phyloP scores from a whole-genome alignment of 176 grass and related monocot genomes.

The Thinopyrum elongatum region DNA sequence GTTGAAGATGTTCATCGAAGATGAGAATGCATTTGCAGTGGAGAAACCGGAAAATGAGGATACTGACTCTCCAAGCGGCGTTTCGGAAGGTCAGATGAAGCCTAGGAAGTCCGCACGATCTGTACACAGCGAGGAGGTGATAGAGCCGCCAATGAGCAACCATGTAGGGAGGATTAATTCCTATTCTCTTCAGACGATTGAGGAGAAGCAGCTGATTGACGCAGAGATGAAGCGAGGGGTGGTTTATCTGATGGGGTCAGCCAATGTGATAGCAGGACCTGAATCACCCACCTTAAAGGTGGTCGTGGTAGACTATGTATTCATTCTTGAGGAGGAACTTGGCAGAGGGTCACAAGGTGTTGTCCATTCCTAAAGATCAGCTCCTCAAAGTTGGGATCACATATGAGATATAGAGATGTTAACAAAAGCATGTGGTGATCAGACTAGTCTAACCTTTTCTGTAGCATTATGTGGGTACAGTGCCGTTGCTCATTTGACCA shows the following conservation, averaged over 20 bases:
- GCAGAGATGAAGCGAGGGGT: conserved; percentile 52
- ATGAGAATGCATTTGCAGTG: conserved; percentile 26
- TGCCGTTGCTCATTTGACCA: neutral
- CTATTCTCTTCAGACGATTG: neutral
- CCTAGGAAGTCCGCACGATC: neutral
- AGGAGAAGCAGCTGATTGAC: conserved; percentile 51
- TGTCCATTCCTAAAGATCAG: conserved; percentile 53
- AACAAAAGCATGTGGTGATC: neutral
- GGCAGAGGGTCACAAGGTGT: conserved; percentile 31
- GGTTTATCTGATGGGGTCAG: conserved; percentile 61
- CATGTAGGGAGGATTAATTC: conserved; percentile 18
- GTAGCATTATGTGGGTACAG: neutral
- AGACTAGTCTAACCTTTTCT: conserved; percentile 6
- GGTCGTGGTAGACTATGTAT: conserved; percentile 54
- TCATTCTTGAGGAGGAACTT: conserved; percentile 61
- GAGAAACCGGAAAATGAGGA: neutral
- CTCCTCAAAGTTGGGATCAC: conserved; percentile 79
- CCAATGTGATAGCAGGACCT: conserved; percentile 38
- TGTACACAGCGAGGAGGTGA: conserved; percentile 44
- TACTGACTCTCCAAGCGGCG: neutral
- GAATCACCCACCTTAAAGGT: conserved; percentile 42
- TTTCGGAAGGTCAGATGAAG: neutral
- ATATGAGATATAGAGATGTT: conserved; percentile 58
- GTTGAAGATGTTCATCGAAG: conserved; percentile 61
- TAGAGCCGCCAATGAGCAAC: conserved; percentile 15